Conservation (phyloP, 176 grass and related monocot species). For the Musa troglodytarum region DNA sequence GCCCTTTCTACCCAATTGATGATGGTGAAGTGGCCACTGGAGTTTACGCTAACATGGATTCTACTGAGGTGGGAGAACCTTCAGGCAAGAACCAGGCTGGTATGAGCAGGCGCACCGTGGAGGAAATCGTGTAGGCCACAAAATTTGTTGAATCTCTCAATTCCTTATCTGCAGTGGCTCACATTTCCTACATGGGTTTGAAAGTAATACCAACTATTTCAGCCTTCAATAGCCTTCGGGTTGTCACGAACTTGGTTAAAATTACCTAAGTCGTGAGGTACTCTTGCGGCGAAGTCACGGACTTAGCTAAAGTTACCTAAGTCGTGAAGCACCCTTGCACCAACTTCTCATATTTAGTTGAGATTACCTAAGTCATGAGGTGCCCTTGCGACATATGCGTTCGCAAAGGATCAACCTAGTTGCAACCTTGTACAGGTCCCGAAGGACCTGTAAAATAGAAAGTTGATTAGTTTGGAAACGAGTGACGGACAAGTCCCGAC, state of each 20-base stretch:
- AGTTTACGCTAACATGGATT: not conserved
- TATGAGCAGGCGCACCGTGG: constrained; percentile 18
- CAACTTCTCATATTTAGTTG: too few relatives aligned
- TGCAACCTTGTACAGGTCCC: too few relatives aligned
- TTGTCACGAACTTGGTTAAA: constrained; percentile 19
- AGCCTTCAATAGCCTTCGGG: constrained; percentile 55
- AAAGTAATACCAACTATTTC: constrained; percentile 56
- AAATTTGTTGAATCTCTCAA: constrained; percentile 51
- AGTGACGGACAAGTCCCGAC: too few relatives aligned
- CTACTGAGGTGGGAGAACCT: constrained; percentile 37
- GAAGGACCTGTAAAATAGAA: too few relatives aligned
- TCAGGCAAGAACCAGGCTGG: constrained; percentile 24
- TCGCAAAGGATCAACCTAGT: too few relatives aligned
- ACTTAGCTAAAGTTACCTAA: too few relatives aligned
- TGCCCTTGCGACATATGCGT: too few relatives aligned
- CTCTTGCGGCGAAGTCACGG: too few relatives aligned
- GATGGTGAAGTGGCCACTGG: not conserved
- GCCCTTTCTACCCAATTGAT: not conserved
- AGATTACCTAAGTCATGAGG: too few relatives aligned
- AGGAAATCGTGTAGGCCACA: constrained; percentile 41
- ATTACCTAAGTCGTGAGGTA: too few relatives aligned
- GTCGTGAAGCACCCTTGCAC: too few relatives aligned
- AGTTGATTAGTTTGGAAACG: too few relatives aligned
- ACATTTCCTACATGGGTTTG: constrained; percentile 70
- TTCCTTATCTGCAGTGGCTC: constrained; percentile 44